Conservation (phyloP, 1,284 basidiomycete genomes). For the Malassezia sp. region DNA sequence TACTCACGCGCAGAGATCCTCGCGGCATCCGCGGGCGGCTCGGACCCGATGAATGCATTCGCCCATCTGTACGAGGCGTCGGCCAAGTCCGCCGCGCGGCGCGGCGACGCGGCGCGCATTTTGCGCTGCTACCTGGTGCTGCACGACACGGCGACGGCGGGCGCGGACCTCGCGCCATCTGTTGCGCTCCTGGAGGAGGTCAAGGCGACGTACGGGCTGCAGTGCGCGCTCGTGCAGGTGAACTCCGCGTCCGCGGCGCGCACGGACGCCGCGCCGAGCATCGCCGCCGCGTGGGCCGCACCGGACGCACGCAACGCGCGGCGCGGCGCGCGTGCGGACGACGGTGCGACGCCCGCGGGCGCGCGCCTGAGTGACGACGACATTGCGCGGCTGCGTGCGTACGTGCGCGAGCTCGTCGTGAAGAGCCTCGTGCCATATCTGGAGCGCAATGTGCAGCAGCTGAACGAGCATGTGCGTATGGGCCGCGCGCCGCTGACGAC, state of each 20-base stretch:
- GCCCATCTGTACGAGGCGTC: slow-evolving; percentile 34
- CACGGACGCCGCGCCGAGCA: neutral
- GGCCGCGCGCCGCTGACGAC: too few species aligned
- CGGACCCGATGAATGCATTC: slow-evolving; percentile 43
- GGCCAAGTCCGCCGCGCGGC: too few species aligned
- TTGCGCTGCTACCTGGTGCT: slow-evolving; percentile 41
- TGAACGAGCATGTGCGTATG: too few species aligned
- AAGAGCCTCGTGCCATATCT: slow-evolving; percentile 91
- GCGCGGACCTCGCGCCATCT: slow-evolving; percentile 25
- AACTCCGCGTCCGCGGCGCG: slow-evolving; percentile 23
- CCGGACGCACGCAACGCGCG: neutral
- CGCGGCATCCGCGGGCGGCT: slow-evolving; percentile 28
- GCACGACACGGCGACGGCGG: slow-evolving; percentile 28
- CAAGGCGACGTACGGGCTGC: slow-evolving; percentile 39
- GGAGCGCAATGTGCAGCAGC: slow-evolving; percentile 82
- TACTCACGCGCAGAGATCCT: slow-evolving; percentile 19
- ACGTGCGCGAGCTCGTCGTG: slow-evolving; percentile 77
- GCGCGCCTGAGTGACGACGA: slow-evolving; percentile 58
- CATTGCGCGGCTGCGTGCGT: slow-evolving; percentile 65
- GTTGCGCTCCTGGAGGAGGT: slow-evolving; percentile 34
- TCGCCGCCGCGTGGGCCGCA: neutral
- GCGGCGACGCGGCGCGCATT: slow-evolving; percentile 24
- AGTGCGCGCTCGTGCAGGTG: slow-evolving; percentile 37
- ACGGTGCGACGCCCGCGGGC: neutral
- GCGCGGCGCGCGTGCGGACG: neutral